Base-by-base conservation (phyloP, 768 basidiomycete genomes). In the Lyophyllum decastes region DNA sequence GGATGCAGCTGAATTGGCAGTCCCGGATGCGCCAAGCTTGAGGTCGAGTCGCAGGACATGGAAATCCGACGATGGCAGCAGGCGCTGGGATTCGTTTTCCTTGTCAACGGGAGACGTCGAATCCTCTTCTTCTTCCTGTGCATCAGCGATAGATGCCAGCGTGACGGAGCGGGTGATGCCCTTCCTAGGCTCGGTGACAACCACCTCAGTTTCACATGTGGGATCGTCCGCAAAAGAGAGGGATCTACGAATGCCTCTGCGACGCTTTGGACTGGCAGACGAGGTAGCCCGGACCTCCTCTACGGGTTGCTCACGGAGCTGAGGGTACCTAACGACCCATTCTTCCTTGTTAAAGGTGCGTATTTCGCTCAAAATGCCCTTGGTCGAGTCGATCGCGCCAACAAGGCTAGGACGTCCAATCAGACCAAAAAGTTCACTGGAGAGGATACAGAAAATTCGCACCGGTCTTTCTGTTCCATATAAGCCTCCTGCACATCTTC, bases 241-340 rank as follows among this genome's bases (percentile, higher is more conserved):
- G 22, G 89, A 89, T 54, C 88, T 89, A 46, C 85, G 85, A 26
- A 82, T 54, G 34, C 61, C 56, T 64, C 78, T 75, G 55, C 76
- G 78, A 40, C 74, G 74, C 43, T 69, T 64, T 21, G 72, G 58
- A 60, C 72, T 64, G 1, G 74, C 49, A 12, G 69, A n/a, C 11
- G 70, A 53, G 19, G 72, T 65, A 2, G 72, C 63, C 14, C 60
- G 64, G 1, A 72, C 22, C 17, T 64, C 68, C 27, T 67, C 62
- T 26, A 54, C 25, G 7, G 67, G 62, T 25, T 82, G 77, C 53
- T 86, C 81, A 27, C 78, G 75, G 54, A 95, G 76, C 67, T 84
- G 83, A 52, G 95, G 95, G 72, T 98, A 98, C 57, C 92, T 79
- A 16, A 98, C 86, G 24, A 91, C 82, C 95, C 94, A 97, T 61